phyloP scores from a whole-genome alignment of 768 basidiomycete species.

The Kwoniella shandongensis region DNA sequence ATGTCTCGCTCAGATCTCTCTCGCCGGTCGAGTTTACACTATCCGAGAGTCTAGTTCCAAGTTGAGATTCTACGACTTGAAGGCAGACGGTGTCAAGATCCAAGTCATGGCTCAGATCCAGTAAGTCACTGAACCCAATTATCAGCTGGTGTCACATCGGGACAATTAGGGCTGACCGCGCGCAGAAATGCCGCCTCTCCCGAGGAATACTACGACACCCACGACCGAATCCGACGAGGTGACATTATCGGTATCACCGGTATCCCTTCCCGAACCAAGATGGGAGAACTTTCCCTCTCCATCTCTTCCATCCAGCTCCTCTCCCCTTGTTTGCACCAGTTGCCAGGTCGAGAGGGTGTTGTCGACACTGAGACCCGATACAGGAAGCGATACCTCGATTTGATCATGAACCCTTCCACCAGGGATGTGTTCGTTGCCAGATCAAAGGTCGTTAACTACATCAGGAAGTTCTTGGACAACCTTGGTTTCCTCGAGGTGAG shows the following conservation, averaged over 20 bases:
- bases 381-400: constrained; percentile 97
- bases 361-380: constrained; percentile 98
- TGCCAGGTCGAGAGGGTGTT: constrained; percentile 79
- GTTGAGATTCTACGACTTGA: constrained; percentile 90
- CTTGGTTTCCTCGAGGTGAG: constrained; percentile 85
- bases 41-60: constrained; percentile 79
- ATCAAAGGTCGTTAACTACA: constrained; percentile 84
- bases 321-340: constrained; percentile 91
- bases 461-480: constrained; percentile 83
- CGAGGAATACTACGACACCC: constrained; percentile 65
- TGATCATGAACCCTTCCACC: constrained; percentile 88
- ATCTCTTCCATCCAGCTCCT: constrained; percentile 80
- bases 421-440: constrained; percentile 88
- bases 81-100: constrained; percentile 85
- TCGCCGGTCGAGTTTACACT: constrained; percentile 90
- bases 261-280: constrained; percentile 84
- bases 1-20: constrained; percentile 52
- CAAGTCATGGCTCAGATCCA: constrained; percentile 91
- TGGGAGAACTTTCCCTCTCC: constrained; percentile 88
- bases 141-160: background rate
- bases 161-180: too few relatives aligned
- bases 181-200: constrained; percentile 53
- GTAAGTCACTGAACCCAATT: constrained; percentile 57
- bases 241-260: constrained; percentile 95
- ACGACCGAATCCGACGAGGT: constrained; percentile 87